Conservation (phyloP, 345 rosid species). For the Eucalyptus coolabah region DNA sequence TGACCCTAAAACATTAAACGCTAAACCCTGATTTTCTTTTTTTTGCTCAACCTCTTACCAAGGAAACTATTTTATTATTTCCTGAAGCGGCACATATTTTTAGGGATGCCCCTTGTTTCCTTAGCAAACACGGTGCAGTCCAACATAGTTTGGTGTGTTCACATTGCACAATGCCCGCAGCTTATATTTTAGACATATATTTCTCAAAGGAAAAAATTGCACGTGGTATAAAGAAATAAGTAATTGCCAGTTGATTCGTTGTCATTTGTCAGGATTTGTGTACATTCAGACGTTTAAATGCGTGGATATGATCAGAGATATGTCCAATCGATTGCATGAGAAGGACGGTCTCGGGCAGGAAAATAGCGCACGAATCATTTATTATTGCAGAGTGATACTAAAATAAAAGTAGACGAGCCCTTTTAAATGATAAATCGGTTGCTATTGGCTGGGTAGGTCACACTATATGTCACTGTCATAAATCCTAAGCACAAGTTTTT, state of each 20-base stretch:
- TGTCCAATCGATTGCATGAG: background rate
- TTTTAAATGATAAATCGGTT: background rate
- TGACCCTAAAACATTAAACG: background rate
- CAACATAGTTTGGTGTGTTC: background rate
- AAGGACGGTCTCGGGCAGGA: background rate
- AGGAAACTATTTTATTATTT: background rate
- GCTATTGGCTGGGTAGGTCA: background rate
- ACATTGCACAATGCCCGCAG: background rate
- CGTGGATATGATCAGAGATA: background rate
- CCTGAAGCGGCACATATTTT: background rate
- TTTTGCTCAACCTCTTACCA: background rate
- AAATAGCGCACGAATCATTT: background rate
- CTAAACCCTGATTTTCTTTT: background rate
- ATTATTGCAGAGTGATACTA: background rate
- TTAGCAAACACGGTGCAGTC: background rate
- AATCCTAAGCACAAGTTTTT: background rate
- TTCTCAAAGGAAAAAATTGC: too few relatives aligned
- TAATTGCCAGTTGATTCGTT: background rate
- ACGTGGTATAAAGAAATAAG: background rate
- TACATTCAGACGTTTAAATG: background rate
- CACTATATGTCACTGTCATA: background rate
- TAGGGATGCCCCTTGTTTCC: background rate
- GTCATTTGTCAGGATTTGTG: background rate
- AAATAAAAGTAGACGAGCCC: background rate
- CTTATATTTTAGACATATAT: background rate